phyloP scores from a whole-genome alignment of 1,139 yeast species.

The Blastobotrys elegans region DNA sequence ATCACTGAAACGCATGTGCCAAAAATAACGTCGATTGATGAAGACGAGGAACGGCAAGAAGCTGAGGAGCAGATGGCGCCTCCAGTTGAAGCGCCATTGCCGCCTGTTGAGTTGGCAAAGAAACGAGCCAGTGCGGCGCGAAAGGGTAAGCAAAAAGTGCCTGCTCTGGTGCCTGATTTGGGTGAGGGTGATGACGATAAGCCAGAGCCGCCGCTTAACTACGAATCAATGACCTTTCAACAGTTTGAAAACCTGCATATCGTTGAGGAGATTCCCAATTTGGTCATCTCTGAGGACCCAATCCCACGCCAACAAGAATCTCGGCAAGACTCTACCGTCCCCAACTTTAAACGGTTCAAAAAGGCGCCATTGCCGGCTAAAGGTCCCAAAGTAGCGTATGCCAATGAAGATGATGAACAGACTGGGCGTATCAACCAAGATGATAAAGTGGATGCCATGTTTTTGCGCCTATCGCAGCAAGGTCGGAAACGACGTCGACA shows the following conservation, averaged over 20 bases:
- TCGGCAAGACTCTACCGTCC: background rate
- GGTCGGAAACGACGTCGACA: background rate
- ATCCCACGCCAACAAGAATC: background rate
- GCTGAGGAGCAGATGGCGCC: background rate
- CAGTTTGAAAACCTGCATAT: conserved; percentile 5
- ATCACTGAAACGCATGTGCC: no score
- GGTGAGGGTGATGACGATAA: conserved; percentile 1
- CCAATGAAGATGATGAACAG: background rate
- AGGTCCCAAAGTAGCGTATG: background rate
- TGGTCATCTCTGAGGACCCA: background rate
- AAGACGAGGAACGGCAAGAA: background rate
- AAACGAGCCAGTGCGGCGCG: background rate
- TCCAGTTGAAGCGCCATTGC: background rate
- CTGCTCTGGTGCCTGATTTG: background rate
- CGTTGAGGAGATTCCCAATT: conserved; percentile 5
- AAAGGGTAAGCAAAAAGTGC: background rate
- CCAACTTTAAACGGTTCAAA: conserved; percentile 11
- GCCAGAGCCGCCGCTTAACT: background rate
- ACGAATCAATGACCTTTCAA: background rate
- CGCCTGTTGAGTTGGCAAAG: no score
- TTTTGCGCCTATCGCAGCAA: background rate
- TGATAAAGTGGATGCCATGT: background rate
- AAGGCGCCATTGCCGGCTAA: background rate
- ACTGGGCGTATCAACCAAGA: background rate
- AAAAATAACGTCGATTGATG: background rate